Base-by-base conservation (phyloP, 192 early-diverging fungal species). In the Paraglomus occultum region DNA sequence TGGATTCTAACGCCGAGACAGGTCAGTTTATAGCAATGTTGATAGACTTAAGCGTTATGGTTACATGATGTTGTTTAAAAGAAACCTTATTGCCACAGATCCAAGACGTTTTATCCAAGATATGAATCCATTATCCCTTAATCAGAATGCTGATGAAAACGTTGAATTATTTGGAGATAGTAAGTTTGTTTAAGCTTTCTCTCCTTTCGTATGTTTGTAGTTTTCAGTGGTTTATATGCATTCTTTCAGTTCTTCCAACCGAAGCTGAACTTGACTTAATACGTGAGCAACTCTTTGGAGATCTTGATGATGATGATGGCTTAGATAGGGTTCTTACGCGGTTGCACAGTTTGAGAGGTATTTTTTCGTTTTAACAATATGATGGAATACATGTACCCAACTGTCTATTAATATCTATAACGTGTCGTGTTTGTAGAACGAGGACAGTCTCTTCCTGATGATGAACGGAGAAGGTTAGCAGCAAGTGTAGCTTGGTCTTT, bases 401-500 rank as follows among this genome's bases (percentile, higher is more conserved):
- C 31, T 6, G 11, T 23, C 10, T 31, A 31, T 50, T 66, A 6
- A n/a, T 53, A 18, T 43, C 38, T 52, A 5, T n/a, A 40, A 44
- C 23, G 38, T 40, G 38, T 46, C 17, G 14, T 64, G 10, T 49
- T 52, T 42, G 12, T 70, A 85, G 85, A 84, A 61, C 72, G 79
- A 70, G 78, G 81, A n/a, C 77, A 79, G 49, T 55, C 54, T 38
- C 67, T 87, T 60, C 67, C 79, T n/a, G 85, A 87, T 63, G 72
- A 73, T n/a, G 85, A 86, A 31, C 64, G 85, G 39, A 74, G 83
- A 9, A 76, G 78, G 54, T 62, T 87, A 23, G 85, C 85, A 5
- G 85, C 85, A 14, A 51, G 75, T 45, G 85, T 87, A 6, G 85
- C 85, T 8, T 70, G 79, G 17, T 84, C 85, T 14, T 87, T 87